Percentiles rank a stretch among this genome's conserved stretches.
Conservation (phyloP, 768 basidiomycete species). For the Favolaschia claudopus region DNA sequence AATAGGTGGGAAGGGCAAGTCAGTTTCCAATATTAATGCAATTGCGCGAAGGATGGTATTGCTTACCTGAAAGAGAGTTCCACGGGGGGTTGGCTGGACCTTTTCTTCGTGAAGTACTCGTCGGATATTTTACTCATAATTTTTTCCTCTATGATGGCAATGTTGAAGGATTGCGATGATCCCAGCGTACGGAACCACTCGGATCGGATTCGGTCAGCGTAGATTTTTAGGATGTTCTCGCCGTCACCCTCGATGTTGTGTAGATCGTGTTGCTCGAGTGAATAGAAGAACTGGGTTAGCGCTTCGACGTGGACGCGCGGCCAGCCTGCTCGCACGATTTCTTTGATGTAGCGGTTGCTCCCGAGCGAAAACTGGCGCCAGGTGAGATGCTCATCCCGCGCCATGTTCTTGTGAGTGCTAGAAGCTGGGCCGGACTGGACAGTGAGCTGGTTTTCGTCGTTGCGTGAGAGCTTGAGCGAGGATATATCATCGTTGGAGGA, state of each 20-base stretch:
- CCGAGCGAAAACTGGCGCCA: neutral
- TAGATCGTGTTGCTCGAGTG: too few relatives aligned
- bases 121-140: neutral
- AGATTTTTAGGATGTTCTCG: neutral
- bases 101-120: conserved; percentile 6
- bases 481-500: neutral
- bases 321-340: neutral
- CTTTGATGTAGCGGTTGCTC: neutral
- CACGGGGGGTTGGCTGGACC: too few relatives aligned
- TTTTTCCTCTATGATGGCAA: neutral
- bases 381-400: neutral
- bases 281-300: conserved; percentile 10
- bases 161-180: neutral
- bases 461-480: neutral
- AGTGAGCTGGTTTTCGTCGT: conserved; percentile 1
- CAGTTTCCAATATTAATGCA: too few relatives aligned
- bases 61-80: too few relatives aligned
- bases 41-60: too few relatives aligned
- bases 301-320: neutral
- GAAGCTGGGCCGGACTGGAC: neutral
- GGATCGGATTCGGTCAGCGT: neutral
- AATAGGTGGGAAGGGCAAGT: too few relatives aligned
- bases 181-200: conserved; percentile 1
- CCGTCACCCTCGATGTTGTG: neutral
- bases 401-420: neutral